These are phyloP conservation scores for Phoma sp. DNA, from an alignment of 2,329 filamentous ascomycete genomes.

Conservation along the genomic window DNA sequence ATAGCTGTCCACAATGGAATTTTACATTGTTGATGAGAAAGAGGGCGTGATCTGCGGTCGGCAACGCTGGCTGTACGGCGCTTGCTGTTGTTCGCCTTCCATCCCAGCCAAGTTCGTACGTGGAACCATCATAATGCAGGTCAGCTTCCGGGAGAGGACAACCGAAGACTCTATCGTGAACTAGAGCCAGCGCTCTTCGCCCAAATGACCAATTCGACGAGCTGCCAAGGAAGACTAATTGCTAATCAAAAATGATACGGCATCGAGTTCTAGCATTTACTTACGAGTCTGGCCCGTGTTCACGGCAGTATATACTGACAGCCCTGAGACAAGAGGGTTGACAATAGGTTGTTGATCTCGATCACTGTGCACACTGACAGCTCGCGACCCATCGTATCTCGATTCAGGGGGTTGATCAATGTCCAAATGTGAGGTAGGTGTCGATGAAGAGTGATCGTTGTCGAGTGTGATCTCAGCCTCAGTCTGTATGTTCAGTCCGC, in stretches of 20 bases:
- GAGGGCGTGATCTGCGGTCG: neutral
- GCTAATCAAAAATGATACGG: too few species aligned
- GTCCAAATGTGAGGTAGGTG: neutral
- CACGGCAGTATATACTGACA: neutral
- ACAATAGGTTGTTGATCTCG: neutral
- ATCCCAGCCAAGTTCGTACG: slow-evolving; percentile 3
- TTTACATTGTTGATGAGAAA: neutral
- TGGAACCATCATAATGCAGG: neutral
- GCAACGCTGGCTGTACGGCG: neutral
- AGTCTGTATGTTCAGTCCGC: neutral
- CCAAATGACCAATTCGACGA: slow-evolving; percentile 4
- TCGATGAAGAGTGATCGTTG: neutral
- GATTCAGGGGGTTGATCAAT: neutral
- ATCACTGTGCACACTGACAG: slow-evolving; percentile 1
- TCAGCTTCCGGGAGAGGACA: neutral
- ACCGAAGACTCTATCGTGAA: neutral
- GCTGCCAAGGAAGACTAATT: neutral
- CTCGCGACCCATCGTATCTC: neutral
- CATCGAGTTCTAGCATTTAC: too few species aligned
- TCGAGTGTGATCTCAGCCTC: neutral
- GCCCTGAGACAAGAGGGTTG: neutral
- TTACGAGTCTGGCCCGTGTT: neutral
- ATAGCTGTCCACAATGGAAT: slow-evolving; percentile 1
- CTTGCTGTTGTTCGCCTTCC: neutral
- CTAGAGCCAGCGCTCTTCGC: neutral